Conservation (phyloP, 2,329 filamentous ascomycete genomes). For the Diaporthe citriasiana region DNA sequence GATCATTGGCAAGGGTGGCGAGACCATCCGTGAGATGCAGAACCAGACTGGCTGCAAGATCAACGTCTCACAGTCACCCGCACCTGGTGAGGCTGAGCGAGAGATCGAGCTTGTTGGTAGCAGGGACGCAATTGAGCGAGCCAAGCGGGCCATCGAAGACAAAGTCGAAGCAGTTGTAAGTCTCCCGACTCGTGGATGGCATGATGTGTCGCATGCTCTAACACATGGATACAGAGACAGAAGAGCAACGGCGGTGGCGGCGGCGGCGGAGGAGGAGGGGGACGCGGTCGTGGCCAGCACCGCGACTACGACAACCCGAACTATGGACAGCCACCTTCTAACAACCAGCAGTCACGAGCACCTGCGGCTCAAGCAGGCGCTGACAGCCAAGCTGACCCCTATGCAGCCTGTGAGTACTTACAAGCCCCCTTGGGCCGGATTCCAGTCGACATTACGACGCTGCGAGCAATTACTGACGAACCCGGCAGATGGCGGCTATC, state of each 20-base stretch:
- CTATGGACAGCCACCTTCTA: slow-evolving; percentile 66
- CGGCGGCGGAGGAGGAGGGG: slow-evolving; percentile 59
- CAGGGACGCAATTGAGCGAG: slow-evolving; percentile 81
- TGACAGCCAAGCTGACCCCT: slow-evolving; percentile 73
- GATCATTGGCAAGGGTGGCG: slow-evolving; percentile 95
- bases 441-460: not conserved
- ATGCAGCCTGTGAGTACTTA: slow-evolving; percentile 76
- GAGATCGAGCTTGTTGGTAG: slow-evolving; percentile 89
- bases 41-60: slow-evolving; percentile 91
- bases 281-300: slow-evolving; percentile 58
- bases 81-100: slow-evolving; percentile 82
- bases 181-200: slow-evolving; percentile 44
- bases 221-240: slow-evolving; percentile 59
- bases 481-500: slow-evolving; percentile 80
- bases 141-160: slow-evolving; percentile 88
- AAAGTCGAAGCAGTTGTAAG: slow-evolving; percentile 91
- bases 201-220: slow-evolving; percentile 45
- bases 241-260: slow-evolving; percentile 66
- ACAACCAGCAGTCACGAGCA: slow-evolving; percentile 60
- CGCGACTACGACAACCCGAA: slow-evolving; percentile 69
- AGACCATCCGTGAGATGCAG: slow-evolving; percentile 96
- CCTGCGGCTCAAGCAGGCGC: slow-evolving; percentile 58
- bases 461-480: slow-evolving; percentile 45
- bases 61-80: slow-evolving; percentile 87
- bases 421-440: not conserved